These are phyloP conservation scores for Ochromonas danica DNA, from an alignment of 108 stramenopile genomes.

Conservation along the genomic window DNA sequence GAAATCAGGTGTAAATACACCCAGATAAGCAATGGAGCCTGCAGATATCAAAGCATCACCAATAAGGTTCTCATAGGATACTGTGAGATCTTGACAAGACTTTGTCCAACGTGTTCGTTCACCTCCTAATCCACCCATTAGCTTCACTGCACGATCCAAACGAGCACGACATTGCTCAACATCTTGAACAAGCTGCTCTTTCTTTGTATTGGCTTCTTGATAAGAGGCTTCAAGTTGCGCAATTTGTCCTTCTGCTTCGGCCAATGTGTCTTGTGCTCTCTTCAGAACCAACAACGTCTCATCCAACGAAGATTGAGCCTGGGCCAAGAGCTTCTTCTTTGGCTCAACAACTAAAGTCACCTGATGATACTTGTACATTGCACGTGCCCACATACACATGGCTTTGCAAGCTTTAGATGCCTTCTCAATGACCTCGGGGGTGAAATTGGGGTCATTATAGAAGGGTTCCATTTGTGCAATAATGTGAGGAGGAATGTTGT, in stretches of 20 bases:
- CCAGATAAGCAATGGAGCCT: slow-evolving; percentile 60
- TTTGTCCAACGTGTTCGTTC: slow-evolving; percentile 61
- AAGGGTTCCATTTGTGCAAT: slow-evolving; percentile 59
- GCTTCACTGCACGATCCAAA: slow-evolving; percentile 59
- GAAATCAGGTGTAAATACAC: slow-evolving; percentile 60
- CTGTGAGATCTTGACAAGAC: slow-evolving; percentile 44
- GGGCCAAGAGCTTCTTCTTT: slow-evolving; percentile 57
- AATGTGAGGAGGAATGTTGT: slow-evolving; percentile 61
- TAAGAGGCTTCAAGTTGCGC: slow-evolving; percentile 53
- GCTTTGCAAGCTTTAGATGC: slow-evolving; percentile 63
- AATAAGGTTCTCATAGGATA: slow-evolving; percentile 51
- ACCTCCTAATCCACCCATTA: slow-evolving; percentile 63
- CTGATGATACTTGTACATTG: slow-evolving; percentile 64
- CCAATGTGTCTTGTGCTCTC: slow-evolving; percentile 42
- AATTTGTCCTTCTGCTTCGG: slow-evolving; percentile 44
- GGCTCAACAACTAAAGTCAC: slow-evolving; percentile 63
- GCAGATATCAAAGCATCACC: slow-evolving; percentile 59
- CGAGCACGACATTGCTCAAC: slow-evolving; percentile 58
- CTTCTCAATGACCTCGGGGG: slow-evolving; percentile 59
- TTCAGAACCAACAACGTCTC: slow-evolving; percentile 51
- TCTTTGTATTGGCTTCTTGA: slow-evolving; percentile 51
- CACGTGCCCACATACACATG: slow-evolving; percentile 67
- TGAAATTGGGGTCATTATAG: slow-evolving; percentile 57
- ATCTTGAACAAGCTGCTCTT: slow-evolving; percentile 53
- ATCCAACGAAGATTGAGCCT: slow-evolving; percentile 56